Conservation (phyloP, 2,329 filamentous ascomycete species). For the Colletotrichum truncatum region DNA sequence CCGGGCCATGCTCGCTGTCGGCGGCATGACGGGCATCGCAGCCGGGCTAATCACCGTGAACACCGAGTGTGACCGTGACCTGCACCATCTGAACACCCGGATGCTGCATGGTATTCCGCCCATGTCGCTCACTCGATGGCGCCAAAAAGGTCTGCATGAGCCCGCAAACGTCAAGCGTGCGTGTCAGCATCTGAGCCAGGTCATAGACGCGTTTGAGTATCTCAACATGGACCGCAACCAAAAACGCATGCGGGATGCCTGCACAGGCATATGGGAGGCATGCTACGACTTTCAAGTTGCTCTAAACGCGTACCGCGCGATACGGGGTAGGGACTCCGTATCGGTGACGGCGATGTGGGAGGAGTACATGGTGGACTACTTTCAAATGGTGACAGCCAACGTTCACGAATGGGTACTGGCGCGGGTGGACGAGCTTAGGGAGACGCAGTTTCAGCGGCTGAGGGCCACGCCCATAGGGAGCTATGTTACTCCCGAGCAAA, state of each 20-base stretch:
- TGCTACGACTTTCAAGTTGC: not conserved
- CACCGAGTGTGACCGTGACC: slow-evolving; percentile 10
- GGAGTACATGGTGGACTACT: slow-evolving; percentile 12
- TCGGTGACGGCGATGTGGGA: slow-evolving; percentile 13
- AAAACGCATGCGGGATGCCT: not conserved
- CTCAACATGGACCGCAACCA: slow-evolving; percentile 8
- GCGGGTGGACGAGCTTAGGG: not conserved
- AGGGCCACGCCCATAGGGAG: not conserved
- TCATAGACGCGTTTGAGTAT: slow-evolving; percentile 16
- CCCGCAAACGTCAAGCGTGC: not conserved
- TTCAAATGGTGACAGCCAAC: not conserved
- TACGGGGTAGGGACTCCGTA: not conserved
- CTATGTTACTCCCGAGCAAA: not conserved
- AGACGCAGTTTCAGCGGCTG: not conserved
- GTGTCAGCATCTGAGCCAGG: slow-evolving; percentile 1
- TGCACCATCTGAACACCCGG: slow-evolving; percentile 15
- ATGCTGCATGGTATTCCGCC: not conserved
- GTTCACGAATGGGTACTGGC: slow-evolving; percentile 9
- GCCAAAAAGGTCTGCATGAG: slow-evolving; percentile 3
- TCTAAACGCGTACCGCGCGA: not conserved
- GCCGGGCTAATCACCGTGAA: not conserved
- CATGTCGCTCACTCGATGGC: slow-evolving; percentile 3
- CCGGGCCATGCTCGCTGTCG: not conserved
- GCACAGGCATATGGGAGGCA: slow-evolving; percentile 2
- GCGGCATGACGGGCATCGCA: not conserved